phyloP scores from a whole-genome alignment of 2,329 filamentous ascomycete species.

The Calonectria fujianensis region DNA sequence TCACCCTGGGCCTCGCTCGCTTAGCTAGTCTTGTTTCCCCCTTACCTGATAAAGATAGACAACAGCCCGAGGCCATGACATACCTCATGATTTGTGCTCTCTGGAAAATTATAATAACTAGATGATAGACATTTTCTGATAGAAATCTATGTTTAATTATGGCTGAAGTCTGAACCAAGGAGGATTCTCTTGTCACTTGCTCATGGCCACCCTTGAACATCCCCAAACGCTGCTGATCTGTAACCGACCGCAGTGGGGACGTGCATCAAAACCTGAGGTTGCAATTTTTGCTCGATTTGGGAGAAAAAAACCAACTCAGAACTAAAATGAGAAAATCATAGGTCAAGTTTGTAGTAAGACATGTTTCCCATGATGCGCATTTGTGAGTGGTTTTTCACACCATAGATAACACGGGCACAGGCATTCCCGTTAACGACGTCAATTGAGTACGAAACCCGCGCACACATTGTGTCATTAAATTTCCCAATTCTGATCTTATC shows the following conservation, averaged over 20 bases:
- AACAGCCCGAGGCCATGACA: too few species aligned
- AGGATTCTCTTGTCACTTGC: neutral
- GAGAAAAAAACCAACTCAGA: neutral
- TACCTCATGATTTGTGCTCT: neutral
- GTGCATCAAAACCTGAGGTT: neutral
- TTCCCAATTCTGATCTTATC: neutral
- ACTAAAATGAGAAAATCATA: neutral
- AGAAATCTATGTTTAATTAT: neutral
- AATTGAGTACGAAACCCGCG: neutral
- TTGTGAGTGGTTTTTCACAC: neutral
- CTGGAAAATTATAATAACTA: neutral
- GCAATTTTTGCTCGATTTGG: neutral
- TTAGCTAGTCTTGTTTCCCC: too few species aligned
- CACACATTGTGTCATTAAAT: neutral
- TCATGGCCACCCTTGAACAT: neutral
- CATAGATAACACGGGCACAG: neutral
- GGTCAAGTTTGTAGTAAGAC: neutral
- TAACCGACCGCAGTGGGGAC: neutral
- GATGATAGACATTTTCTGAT: neutral
- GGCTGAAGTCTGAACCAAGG: neutral
- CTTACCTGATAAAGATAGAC: too few species aligned
- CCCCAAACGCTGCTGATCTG: too few species aligned
- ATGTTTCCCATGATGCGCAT: neutral
- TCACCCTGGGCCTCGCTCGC: too few species aligned
- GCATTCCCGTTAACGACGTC: neutral